phyloP scores from a whole-genome alignment of 345 rosid genomes.

The Euclidium syriacum region DNA sequence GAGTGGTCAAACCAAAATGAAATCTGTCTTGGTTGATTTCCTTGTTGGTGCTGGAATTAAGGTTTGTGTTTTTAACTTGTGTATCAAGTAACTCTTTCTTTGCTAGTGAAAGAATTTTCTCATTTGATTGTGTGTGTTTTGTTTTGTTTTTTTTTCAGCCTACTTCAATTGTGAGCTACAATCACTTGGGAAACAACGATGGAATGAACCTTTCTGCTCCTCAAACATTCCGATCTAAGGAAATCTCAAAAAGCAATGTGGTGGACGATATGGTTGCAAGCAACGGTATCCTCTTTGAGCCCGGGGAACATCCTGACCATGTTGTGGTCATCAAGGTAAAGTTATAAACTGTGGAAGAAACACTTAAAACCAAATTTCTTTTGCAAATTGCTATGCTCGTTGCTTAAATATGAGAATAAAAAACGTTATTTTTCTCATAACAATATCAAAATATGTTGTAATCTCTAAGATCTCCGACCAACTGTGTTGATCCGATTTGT shows the following conservation, averaged over 20 bases:
- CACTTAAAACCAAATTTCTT: not conserved
- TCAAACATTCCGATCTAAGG: slow-evolving; percentile 91
- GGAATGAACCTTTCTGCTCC: slow-evolving; percentile 99
- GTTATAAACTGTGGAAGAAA: not conserved
- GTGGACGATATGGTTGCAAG: slow-evolving; percentile 98
- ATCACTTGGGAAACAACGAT: slow-evolving; percentile 92
- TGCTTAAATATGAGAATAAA: too few relatives aligned
- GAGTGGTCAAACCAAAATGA: slow-evolving; percentile 99
- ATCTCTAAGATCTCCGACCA: too few relatives aligned
- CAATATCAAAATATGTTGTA: too few relatives aligned
- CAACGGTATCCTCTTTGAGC: slow-evolving; percentile 83
- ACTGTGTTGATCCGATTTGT: not conserved
- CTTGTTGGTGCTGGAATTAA: slow-evolving; percentile 99
- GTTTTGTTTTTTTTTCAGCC: slow-evolving; percentile 47
- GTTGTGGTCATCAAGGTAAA: slow-evolving; percentile 94
- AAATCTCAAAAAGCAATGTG: slow-evolving; percentile 93
- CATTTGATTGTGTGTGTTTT: not conserved
- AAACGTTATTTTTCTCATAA: too few relatives aligned
- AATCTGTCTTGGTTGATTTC: slow-evolving; percentile 92
- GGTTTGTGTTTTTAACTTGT: slow-evolving; percentile 54
- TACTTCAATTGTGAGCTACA: slow-evolving; percentile 96
- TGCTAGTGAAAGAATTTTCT: slow-evolving; percentile 3
- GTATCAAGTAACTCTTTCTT: not conserved
- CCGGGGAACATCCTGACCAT: slow-evolving; percentile 98
- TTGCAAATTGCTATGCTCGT: not conserved